Conservation (phyloP, 768 basidiomycete species). For the Gymnopilus dilepis region DNA sequence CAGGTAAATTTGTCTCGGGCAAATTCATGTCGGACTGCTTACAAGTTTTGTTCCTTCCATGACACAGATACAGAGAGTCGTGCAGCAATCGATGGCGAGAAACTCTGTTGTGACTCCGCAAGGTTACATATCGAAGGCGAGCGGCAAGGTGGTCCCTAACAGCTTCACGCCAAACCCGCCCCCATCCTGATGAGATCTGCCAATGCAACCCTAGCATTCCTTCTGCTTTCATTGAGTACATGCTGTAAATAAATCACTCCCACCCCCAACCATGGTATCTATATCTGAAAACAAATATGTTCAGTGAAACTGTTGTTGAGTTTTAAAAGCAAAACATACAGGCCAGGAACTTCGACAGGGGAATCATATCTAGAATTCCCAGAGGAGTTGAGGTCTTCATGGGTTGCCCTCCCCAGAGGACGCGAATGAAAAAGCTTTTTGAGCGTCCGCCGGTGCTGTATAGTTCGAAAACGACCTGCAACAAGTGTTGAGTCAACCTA, state of each 20-base stretch:
- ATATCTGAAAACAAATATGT: constrained; percentile 48
- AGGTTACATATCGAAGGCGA: constrained; percentile 24
- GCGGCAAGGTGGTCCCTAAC: constrained; percentile 20
- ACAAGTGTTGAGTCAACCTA: not conserved
- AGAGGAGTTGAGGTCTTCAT: constrained; percentile 54
- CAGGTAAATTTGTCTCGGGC: constrained; percentile 19
- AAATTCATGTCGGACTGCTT: too few relatives aligned
- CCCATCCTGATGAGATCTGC: too few relatives aligned
- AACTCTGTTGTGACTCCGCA: constrained; percentile 27
- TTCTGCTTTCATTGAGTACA: constrained; percentile 29
- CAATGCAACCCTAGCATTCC: too few relatives aligned
- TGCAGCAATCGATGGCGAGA: constrained; percentile 30
- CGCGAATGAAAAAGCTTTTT: constrained; percentile 43
- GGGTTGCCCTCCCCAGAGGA: constrained; percentile 56
- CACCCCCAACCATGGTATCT: constrained; percentile 42
- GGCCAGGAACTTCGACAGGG: constrained; percentile 43
- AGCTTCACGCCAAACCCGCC: not conserved
- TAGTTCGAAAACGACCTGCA: constrained; percentile 50
- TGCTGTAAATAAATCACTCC: constrained; percentile 35
- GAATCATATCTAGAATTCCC: constrained; percentile 51
- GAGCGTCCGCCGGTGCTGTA: constrained; percentile 34
- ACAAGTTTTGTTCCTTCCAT: not conserved
- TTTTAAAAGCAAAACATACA: too few relatives aligned
- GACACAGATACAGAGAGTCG: constrained; percentile 26
- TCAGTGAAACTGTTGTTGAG: too few relatives aligned